Evolutionary conservation across 306 rosid genomes (phyloP), one percentile per base, ranked within the genome.

Genomic region (Echinosophora koreensis): DNA sequence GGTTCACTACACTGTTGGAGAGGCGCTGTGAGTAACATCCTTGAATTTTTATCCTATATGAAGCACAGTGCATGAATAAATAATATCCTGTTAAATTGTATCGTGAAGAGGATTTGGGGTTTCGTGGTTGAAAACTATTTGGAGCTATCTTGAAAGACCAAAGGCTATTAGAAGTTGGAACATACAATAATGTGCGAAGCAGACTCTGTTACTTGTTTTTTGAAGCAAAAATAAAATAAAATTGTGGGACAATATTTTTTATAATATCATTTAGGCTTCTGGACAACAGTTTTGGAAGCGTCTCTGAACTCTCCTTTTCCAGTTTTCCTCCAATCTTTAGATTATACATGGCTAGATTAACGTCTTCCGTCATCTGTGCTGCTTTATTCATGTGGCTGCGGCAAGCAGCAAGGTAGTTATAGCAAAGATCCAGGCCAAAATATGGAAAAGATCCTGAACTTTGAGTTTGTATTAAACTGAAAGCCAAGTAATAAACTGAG

Each of bases 1-100:
- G 69, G 67, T 90, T 85, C 93, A 85, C 73, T 91, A 69, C 78
- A 73, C 89, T 0, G 85, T 88, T 22, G 90, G 97, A 7, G 97
- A 89, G 82, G 96, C 96, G 59, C 62, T 80, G 69, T 90, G 84
- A 88, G 66, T 8, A 42, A 76, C 64, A 32, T 46, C 49, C 41
- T 77, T 22, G 59, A 64, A 76, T 37, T 18, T 78, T 66, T 14
- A 52, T 69, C 55, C 17, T 77, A 59, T 35, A 44, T 42, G 51
- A 60, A 35, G 52, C 32, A 18, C 6, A 84, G 87, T 78, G 51
- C 50, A 69, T 86, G 85, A 88, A 82, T 84, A 84, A 77, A 30
- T 32, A 52, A 27, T 57, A 44, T 52, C 57, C 56, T 63, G 30
- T 17, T 47, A 10, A 14, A 17, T 34, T n/a, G 37, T 37, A 64